Conservation (phyloP, 805 yeast species). For the Candida khao-thaluensis region DNA sequence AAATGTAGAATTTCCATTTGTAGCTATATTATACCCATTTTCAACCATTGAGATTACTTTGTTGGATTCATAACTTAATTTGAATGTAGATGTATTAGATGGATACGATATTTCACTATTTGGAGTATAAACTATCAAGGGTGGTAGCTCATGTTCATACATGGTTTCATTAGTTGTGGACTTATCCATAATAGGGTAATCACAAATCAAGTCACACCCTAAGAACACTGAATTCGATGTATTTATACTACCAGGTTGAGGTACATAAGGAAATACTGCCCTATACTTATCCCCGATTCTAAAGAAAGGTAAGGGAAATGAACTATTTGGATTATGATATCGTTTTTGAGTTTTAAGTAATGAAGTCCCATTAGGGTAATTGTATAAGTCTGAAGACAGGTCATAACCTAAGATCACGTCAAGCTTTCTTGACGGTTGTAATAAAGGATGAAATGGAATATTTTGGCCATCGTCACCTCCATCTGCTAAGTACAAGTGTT, state of each 20-base stretch:
- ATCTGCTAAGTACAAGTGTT: slow-evolving; percentile 37
- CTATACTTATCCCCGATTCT: background rate
- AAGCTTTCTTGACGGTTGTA: slow-evolving; percentile 32
- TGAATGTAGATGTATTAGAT: slow-evolving; percentile 61
- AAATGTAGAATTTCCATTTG: slow-evolving; percentile 41
- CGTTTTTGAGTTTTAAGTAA: slow-evolving; percentile 39
- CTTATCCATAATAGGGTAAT: slow-evolving; percentile 22
- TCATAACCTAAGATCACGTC: slow-evolving; percentile 44
- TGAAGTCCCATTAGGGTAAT: slow-evolving; percentile 62
- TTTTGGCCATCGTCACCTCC: slow-evolving; percentile 54
- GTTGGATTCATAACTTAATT: slow-evolving; percentile 44
- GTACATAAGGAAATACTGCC: slow-evolving; percentile 11
- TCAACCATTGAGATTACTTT: slow-evolving; percentile 47
- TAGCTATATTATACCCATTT: slow-evolving; percentile 54
- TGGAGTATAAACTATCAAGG: slow-evolving; percentile 52
- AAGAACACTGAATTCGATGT: slow-evolving; percentile 32
- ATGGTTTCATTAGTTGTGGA: background rate
- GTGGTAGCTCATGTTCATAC: slow-evolving; percentile 34
- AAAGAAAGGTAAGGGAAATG: slow-evolving; percentile 1
- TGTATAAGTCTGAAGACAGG: slow-evolving; percentile 49
- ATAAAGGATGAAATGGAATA: slow-evolving; percentile 46
- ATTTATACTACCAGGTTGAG: background rate
- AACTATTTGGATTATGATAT: slow-evolving; percentile 20
- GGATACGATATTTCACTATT: slow-evolving; percentile 42
- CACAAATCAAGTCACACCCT: slow-evolving; percentile 40